A percentile compares a stretch with the other conserved stretches of the same genome.
Evolutionary conservation across 768 basidiomycete species (phyloP).

Genomic region (Tulasnella sp.): DNA sequence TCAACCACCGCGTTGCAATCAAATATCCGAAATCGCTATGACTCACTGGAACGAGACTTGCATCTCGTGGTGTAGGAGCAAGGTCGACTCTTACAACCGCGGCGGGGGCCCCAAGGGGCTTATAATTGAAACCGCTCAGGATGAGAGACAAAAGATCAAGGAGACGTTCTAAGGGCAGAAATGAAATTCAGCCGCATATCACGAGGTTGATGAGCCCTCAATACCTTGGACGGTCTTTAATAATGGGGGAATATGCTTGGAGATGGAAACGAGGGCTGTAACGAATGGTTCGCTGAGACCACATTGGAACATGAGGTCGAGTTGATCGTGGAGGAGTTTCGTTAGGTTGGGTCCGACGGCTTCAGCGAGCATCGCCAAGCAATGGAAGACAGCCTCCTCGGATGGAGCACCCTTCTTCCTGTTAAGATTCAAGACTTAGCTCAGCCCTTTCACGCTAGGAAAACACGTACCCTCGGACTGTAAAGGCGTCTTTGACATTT

Average conservation of each 20-base stretch:
- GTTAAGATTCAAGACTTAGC: not conserved
- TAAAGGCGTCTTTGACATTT: slow-evolving; percentile 83
- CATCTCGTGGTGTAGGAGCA: slow-evolving; percentile 24
- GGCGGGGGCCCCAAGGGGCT: slow-evolving; percentile 76
- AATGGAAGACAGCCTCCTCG: slow-evolving; percentile 95
- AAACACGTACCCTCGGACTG: slow-evolving; percentile 64
- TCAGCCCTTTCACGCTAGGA: not conserved
- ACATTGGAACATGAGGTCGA: slow-evolving; percentile 93
- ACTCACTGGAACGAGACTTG: slow-evolving; percentile 29
- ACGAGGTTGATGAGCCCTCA: slow-evolving; percentile 1
- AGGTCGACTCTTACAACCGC: slow-evolving; percentile 50
- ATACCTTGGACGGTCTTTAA: slow-evolving; percentile 86
- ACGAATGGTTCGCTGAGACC: slow-evolving; percentile 85
- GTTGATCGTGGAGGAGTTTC: slow-evolving; percentile 88
- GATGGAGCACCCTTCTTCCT: slow-evolving; percentile 79
- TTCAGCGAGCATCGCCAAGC: slow-evolving; percentile 89
- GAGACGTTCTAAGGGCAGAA: slow-evolving; percentile 60
- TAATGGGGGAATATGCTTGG: slow-evolving; percentile 79
- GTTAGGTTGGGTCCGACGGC: slow-evolving; percentile 96
- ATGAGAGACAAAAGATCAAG: slow-evolving; percentile 76
- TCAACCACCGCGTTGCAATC: not conserved
- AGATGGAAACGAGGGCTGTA: slow-evolving; percentile 75
- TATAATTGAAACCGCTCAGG: slow-evolving; percentile 77
- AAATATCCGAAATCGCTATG: not conserved
- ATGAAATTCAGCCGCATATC: not conserved